phyloP scores from a whole-genome alignment of 345 rosid species.

The Salix viminalis region DNA sequence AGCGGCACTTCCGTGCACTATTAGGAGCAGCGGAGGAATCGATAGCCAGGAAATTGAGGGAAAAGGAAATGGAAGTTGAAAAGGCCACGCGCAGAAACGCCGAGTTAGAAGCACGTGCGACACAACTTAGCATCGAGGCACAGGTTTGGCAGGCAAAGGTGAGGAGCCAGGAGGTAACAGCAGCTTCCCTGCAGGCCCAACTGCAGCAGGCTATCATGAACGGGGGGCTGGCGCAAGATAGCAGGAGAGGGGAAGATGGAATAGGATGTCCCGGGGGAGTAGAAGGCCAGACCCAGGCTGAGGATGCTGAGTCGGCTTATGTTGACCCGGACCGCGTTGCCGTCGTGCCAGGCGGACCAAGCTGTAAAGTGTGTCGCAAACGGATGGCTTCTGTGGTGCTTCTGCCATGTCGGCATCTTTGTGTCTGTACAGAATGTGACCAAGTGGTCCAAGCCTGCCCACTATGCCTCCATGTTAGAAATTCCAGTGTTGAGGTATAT shows the following conservation, averaged over 20 bases:
- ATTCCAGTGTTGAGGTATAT: constrained; percentile 74
- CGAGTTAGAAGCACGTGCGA: constrained; percentile 79
- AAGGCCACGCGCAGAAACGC: constrained; percentile 67
- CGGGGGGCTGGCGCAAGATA: constrained; percentile 34
- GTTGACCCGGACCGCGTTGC: constrained; percentile 64
- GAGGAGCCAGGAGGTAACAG: constrained; percentile 67
- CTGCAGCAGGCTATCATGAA: constrained; percentile 57
- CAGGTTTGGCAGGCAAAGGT: constrained; percentile 90
- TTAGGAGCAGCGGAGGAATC: constrained; percentile 67
- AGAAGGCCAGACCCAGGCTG: constrained; percentile 47
- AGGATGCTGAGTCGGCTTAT: constrained; percentile 86
- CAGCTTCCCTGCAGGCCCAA: constrained; percentile 70
- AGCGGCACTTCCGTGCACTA: constrained; percentile 71
- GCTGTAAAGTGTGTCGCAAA: constrained; percentile 54
- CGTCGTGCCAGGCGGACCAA: constrained; percentile 32
- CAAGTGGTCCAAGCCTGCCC: constrained; percentile 64
- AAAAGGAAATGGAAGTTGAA: constrained; percentile 69
- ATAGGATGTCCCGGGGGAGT: constrained; percentile 29
- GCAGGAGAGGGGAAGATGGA: constrained; percentile 38
- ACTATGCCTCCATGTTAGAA: constrained; percentile 54
- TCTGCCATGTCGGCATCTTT: constrained; percentile 91
- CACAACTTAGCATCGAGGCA: constrained; percentile 68
- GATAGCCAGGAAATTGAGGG: constrained; percentile 48
- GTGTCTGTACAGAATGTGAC: constrained; percentile 68
- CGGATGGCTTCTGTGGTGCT: constrained; percentile 65